Conservation (phyloP, 2,329 filamentous ascomycete species). For the Macrophomina phaseolina region DNA sequence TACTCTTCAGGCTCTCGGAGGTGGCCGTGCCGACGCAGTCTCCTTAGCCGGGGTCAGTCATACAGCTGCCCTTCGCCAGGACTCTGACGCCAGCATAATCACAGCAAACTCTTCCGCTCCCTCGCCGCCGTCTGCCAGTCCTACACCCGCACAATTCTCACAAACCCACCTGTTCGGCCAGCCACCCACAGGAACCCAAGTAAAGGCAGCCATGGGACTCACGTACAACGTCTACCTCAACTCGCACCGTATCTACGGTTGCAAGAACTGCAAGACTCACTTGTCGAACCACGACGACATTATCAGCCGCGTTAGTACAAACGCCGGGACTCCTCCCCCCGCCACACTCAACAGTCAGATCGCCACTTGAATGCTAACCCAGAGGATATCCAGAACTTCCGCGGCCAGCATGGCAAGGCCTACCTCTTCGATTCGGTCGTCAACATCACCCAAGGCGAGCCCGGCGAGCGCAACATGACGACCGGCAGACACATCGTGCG, state of each 20-base stretch:
- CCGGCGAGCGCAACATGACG: conserved; percentile 97
- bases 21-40: conserved; percentile 18
- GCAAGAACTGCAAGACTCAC: conserved; percentile 92
- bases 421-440: conserved; percentile 96
- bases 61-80: conserved; percentile 11
- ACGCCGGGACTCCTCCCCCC: not conserved
- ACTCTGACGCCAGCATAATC: not conserved
- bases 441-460: conserved; percentile 81
- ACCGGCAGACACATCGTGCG: conserved; percentile 93
- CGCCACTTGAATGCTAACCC: not conserved
- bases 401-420: conserved; percentile 96
- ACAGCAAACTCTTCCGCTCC: not conserved
- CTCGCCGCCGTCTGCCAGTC: not conserved
- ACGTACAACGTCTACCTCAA: conserved; percentile 91
- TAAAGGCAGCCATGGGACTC: conserved; percentile 70
- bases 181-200: not conserved
- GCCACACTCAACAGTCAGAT: not conserved
- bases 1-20: conserved; percentile 8
- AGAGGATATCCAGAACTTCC: conserved; percentile 75
- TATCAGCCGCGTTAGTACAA: conserved; percentile 76
- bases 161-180: not conserved
- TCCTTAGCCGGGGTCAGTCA: conserved; percentile 22
- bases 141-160: not conserved
- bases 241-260: conserved; percentile 86
- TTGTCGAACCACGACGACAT: conserved; percentile 95